Conservation (phyloP, 352 stramenopile genomes). For the Phytophthora macrochlamydospora region DNA sequence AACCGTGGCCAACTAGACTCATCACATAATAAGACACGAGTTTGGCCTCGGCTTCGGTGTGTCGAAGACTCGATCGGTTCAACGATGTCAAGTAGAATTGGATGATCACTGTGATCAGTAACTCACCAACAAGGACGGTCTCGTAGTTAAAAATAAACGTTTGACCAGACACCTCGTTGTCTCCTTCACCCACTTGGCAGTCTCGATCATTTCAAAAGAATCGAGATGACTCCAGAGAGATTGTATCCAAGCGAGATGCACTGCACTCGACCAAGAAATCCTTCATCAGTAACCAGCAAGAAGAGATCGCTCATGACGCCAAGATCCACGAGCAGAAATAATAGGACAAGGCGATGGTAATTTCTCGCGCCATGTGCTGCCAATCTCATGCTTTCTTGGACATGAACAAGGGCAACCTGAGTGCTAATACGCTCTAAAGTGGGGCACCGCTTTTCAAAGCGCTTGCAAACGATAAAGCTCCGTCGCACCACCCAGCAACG, state of each 20-base stretch:
- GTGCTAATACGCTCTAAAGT: not conserved
- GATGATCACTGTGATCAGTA: conserved; percentile 16
- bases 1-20: conserved; percentile 20
- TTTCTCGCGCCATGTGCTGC: conserved; percentile 14
- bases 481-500: conserved; percentile 10
- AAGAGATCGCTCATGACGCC: conserved; percentile 29
- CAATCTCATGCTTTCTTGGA: conserved; percentile 10
- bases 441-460: not conserved
- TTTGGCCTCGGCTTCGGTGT: conserved; percentile 5
- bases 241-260: conserved; percentile 28
- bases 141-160: conserved; percentile 25
- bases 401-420: conserved; percentile 4
- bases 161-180: conserved; percentile 4
- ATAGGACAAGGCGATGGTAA: conserved; percentile 7
- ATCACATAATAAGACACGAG: conserved; percentile 22
- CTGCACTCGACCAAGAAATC: conserved; percentile 12
- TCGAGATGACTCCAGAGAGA: conserved; percentile 16
- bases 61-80: conserved; percentile 19
- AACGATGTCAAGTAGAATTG: conserved; percentile 20
- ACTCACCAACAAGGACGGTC: conserved; percentile 16
- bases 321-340: conserved; percentile 19
- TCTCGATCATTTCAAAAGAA: conserved; percentile 29
- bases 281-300: conserved; percentile 19
- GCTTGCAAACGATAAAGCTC: conserved; percentile 8
- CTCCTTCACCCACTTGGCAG: conserved; percentile 7